Conservation (phyloP, 2,329 filamentous ascomycete species). For the Hymenoscyphus repandus region DNA sequence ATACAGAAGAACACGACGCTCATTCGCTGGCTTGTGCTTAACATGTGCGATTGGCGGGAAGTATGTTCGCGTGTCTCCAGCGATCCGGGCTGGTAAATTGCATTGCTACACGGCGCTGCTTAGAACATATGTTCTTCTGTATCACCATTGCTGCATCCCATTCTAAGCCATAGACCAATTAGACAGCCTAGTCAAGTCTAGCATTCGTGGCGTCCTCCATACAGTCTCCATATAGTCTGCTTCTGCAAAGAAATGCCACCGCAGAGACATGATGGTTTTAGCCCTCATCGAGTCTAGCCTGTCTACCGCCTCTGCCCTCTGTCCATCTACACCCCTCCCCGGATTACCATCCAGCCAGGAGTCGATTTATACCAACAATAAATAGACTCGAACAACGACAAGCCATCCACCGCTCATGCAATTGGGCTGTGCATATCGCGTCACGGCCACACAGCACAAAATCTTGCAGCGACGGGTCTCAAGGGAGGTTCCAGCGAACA, state of each 20-base stretch:
- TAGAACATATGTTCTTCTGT: background rate
- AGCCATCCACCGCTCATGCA: background rate
- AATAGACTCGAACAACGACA: background rate
- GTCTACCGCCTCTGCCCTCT: no score
- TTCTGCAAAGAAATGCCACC: background rate
- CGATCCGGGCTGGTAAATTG: slow-evolving; percentile 6
- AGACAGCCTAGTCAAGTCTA: background rate
- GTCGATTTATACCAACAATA: background rate
- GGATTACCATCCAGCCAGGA: no score
- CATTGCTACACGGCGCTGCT: slow-evolving; percentile 5
- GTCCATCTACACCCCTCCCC: no score
- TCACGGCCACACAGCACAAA: slow-evolving; percentile 5
- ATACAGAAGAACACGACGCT: background rate
- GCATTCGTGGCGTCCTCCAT: background rate
- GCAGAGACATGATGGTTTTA: no score
- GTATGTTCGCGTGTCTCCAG: slow-evolving; percentile 7
- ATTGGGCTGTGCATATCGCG: slow-evolving; percentile 3
- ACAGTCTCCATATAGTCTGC: background rate
- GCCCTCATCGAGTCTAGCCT: no score
- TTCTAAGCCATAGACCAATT: background rate
- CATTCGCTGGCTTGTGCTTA: background rate
- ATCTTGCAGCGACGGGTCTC: background rate
- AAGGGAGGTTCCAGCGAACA: slow-evolving; percentile 4
- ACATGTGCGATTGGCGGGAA: slow-evolving; percentile 8
- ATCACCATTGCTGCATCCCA: background rate